Evolutionary conservation across 2,329 filamentous ascomycete species (phyloP).

Genomic region (Aspergillus quadricinctus): DNA sequence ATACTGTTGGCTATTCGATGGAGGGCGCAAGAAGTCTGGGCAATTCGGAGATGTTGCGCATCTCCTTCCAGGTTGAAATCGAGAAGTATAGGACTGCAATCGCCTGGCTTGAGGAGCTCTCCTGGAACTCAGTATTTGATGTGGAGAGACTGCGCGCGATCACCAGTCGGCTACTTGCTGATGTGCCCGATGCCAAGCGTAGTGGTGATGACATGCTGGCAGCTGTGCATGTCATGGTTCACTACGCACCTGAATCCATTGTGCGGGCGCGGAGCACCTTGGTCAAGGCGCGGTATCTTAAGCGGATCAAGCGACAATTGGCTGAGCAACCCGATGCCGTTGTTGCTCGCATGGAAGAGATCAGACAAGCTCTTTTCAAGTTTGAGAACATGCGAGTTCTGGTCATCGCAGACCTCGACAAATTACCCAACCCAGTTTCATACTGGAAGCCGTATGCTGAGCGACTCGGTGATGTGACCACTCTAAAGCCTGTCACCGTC

Average conservation of each 20-base stretch:
- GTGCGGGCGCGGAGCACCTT: constrained; percentile 74
- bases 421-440: constrained; percentile 68
- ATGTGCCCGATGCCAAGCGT: constrained; percentile 88
- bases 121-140: constrained; percentile 88
- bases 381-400: constrained; percentile 82
- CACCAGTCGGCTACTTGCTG: constrained; percentile 78
- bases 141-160: constrained; percentile 58
- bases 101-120: constrained; percentile 76
- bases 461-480: constrained; percentile 48
- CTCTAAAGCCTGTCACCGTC: constrained; percentile 66
- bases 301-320: constrained; percentile 75
- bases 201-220: constrained; percentile 64
- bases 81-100: constrained; percentile 82
- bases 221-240: constrained; percentile 68
- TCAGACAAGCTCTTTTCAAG: constrained; percentile 72
- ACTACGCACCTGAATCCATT: constrained; percentile 72
- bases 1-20: constrained; percentile 80
- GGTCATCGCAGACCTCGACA: constrained; percentile 74
- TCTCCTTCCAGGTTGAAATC: constrained; percentile 80
- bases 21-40: constrained; percentile 64
- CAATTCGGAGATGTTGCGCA: constrained; percentile 74
- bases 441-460: constrained; percentile 67
- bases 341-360: constrained; percentile 69
- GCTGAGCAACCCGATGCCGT: constrained; percentile 71
- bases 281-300: constrained; percentile 82